These are phyloP conservation scores for Hermanozyma aechmeae DNA, from an alignment of 805 yeast species.

Conservation along the genomic window DNA sequence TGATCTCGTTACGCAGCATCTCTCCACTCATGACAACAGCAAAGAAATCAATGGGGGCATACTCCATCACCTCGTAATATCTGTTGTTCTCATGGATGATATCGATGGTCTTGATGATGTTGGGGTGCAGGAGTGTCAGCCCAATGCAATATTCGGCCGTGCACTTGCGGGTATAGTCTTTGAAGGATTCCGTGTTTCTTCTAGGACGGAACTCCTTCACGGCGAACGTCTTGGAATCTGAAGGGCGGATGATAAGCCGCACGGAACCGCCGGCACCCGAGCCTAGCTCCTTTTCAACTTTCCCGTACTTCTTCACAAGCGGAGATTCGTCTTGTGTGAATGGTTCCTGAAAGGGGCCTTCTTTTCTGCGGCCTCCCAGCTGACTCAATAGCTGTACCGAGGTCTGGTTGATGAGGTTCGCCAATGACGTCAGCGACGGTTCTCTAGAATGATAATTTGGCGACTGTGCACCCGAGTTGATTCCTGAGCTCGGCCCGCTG, in stretches of 20 bases:
- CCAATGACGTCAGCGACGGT: slow-evolving; percentile 9
- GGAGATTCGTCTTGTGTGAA: slow-evolving; percentile 15
- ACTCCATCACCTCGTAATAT: slow-evolving; percentile 90
- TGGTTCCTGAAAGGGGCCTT: slow-evolving; percentile 8
- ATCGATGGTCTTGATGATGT: slow-evolving; percentile 70
- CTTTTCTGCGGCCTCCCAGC: slow-evolving; percentile 9
- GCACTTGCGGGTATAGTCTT: slow-evolving; percentile 78
- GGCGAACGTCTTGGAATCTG: slow-evolving; percentile 68
- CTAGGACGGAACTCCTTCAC: slow-evolving; percentile 75
- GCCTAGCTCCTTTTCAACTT: slow-evolving; percentile 65
- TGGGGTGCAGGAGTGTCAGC: slow-evolving; percentile 72
- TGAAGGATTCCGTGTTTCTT: slow-evolving; percentile 57
- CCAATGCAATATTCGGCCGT: slow-evolving; percentile 88
- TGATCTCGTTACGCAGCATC: slow-evolving; percentile 74
- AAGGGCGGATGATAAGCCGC: slow-evolving; percentile 56
- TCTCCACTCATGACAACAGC: slow-evolving; percentile 82
- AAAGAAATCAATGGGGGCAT: slow-evolving; percentile 77
- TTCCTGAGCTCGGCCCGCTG: background rate
- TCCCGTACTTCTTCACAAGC: slow-evolving; percentile 52
- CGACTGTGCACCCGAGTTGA: background rate
- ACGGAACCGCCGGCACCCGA: slow-evolving; percentile 89
- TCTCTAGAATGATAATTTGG: slow-evolving; percentile 3
- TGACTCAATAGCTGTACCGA: slow-evolving; percentile 12
- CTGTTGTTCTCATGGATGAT: slow-evolving; percentile 62
- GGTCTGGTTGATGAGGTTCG: slow-evolving; percentile 11